Base-by-base conservation (phyloP, 2,329 filamentous ascomycete genomes). In the Metarhizium guizhouense region DNA sequence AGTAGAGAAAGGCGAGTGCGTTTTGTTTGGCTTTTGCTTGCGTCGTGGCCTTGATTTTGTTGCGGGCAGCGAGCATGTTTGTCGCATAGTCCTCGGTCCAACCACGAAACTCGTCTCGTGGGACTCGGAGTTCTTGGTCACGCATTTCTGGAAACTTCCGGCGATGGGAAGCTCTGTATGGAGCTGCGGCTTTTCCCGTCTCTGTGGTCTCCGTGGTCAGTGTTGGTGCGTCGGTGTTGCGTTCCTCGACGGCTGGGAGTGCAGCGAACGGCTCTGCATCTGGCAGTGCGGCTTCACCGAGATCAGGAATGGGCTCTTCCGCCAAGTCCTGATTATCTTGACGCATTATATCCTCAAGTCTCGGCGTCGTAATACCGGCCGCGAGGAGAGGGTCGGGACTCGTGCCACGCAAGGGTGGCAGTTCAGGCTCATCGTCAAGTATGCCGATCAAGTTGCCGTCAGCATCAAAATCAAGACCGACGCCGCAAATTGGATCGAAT, bases 31-130 rank as follows among this genome's bases (percentile, higher is more conserved):
- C 72, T 59, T 75, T 71, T 3, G 66, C 61, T 11, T 56, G 50
- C 0, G 69, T 69, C 38, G 65, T 63, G 7, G 55, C 56, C 36
- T 61, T 59, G 3, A 47, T 63, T 54, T 56, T 58, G 53, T 68
- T 69, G 54, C 58, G 64, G 43, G 59, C 60, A 18, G 61, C 66
- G 32, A 68, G 62, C 81, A 89, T 91, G 60, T 84, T 86, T 11
- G 67, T 59, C 7, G 74, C 57, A 55, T 82, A 81, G 45, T 76
- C 63, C 1, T 60, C 55, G 53, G 68, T 64, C 78, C 77, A 80
- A 5, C 59, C 54, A 54, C 68, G 70, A 51, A 77, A 64, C 53
- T 71, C 67, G 13, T 59, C 62, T 56, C 69, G 62, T 10, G 72
- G 62, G 10, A 80, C 32, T 18, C 68, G 65, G 16, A 70, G 70